These are phyloP conservation scores for Pichia sp. DNA, from an alignment of 1,139 yeast genomes.

Conservation along the genomic window DNA sequence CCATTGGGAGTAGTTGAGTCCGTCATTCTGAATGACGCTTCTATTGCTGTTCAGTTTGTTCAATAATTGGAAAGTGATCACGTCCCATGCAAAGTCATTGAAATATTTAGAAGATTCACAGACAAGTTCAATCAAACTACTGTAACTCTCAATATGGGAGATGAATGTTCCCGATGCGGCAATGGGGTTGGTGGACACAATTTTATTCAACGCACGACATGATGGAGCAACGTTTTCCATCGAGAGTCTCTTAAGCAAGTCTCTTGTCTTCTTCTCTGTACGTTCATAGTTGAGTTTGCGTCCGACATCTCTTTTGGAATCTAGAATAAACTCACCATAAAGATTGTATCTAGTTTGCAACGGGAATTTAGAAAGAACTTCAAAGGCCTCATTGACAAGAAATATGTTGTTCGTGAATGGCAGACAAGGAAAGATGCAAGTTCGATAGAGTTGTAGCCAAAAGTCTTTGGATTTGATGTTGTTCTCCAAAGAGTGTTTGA, in stretches of 20 bases:
- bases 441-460: slow-evolving; percentile 63
- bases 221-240: slow-evolving; percentile 59
- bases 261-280: slow-evolving; percentile 80
- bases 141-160: slow-evolving; percentile 84
- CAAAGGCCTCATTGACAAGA: slow-evolving; percentile 53
- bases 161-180: slow-evolving; percentile 62
- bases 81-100: slow-evolving; percentile 81
- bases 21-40: slow-evolving; percentile 66
- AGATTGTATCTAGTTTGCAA: slow-evolving; percentile 65
- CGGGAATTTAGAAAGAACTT: slow-evolving; percentile 46
- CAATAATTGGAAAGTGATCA: slow-evolving; percentile 64
- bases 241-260: slow-evolving; percentile 76
- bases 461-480: slow-evolving; percentile 28
- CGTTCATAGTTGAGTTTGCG: slow-evolving; percentile 55
- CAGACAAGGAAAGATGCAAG: slow-evolving; percentile 61
- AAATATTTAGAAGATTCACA: slow-evolving; percentile 78
- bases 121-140: slow-evolving; percentile 70
- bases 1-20: slow-evolving; percentile 81
- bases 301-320: slow-evolving; percentile 51
- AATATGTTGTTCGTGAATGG: slow-evolving; percentile 57
- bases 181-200: slow-evolving; percentile 81
- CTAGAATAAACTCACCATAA: slow-evolving; percentile 70
- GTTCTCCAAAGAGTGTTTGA: slow-evolving; percentile 20
- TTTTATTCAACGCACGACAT: slow-evolving; percentile 64
- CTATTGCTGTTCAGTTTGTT: slow-evolving; percentile 68